Percentiles rank a stretch among this genome's conserved stretches.
Evolutionary conservation across 2,329 filamentous ascomycete genomes (phyloP).

Genomic region (Colletotrichum sansevieriae): DNA sequence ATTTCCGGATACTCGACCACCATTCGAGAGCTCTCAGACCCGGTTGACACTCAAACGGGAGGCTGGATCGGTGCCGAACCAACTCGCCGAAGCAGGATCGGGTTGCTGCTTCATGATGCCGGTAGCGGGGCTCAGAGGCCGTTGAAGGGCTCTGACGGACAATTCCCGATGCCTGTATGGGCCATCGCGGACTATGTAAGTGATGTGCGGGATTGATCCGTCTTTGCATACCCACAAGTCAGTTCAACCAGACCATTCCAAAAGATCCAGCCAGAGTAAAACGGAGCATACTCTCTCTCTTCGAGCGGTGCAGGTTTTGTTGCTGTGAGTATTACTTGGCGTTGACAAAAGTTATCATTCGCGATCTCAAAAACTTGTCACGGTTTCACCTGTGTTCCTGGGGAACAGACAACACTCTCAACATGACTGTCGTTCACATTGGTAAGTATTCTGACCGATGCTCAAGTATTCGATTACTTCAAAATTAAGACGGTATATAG

Average conservation of each 20-base stretch:
- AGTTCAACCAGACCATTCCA: neutral
- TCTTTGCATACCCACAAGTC: neutral
- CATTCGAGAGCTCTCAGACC: no score
- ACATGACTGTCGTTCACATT: conserved; percentile 54
- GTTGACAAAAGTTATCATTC: neutral
- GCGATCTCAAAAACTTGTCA: no score
- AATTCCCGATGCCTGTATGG: neutral
- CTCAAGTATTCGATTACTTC: no score
- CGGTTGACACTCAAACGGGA: no score
- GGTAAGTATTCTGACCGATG: conserved; percentile 43
- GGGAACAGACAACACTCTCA: neutral
- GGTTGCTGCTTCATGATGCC: neutral
- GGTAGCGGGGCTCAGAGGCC: neutral
- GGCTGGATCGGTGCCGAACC: neutral
- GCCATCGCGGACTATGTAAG: neutral
- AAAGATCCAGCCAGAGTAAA: no score
- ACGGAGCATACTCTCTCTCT: rapidly evolving
- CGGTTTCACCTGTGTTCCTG: no score
- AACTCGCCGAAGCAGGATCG: neutral
- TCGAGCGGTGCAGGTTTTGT: neutral
- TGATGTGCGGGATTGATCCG: neutral
- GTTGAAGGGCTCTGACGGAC: neutral
- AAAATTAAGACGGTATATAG: conserved; percentile 46
- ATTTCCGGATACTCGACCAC: no score
- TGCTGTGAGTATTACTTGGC: neutral